phyloP scores from a whole-genome alignment of 2,329 filamentous ascomycete species.

The Talaromyces sp. region DNA sequence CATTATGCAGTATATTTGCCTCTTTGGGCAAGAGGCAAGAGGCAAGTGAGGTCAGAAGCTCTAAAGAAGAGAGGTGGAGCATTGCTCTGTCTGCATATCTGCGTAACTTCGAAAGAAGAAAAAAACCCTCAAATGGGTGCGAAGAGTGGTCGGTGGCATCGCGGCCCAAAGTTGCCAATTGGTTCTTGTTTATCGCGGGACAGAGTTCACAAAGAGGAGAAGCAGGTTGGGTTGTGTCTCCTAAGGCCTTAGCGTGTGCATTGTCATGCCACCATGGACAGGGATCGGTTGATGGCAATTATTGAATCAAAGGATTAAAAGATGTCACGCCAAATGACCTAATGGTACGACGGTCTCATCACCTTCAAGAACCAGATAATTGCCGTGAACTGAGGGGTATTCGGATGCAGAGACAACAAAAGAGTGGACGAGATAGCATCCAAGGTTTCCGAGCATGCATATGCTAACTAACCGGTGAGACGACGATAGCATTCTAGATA shows the following conservation, averaged over 20 bases:
- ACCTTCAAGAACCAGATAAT: slow-evolving; percentile 1
- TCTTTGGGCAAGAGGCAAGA: slow-evolving; percentile 8
- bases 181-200: neutral
- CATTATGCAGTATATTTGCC: slow-evolving; percentile 11
- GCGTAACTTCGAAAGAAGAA: neutral
- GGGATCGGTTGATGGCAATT: slow-evolving; percentile 10
- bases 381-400: slow-evolving; percentile 34
- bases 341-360: slow-evolving; percentile 11
- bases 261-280: slow-evolving; percentile 5
- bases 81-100: slow-evolving; percentile 2
- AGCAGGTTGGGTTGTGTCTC: neutral
- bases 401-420: slow-evolving; percentile 27
- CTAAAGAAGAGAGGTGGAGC: neutral
- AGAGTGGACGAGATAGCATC: slow-evolving; percentile 34
- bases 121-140: neutral
- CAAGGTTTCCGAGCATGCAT: slow-evolving; percentile 30
- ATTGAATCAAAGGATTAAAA: slow-evolving; percentile 1
- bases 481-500: slow-evolving; percentile 28
- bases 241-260: slow-evolving; percentile 9
- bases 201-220: slow-evolving; percentile 7
- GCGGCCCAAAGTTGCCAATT: slow-evolving; percentile 5
- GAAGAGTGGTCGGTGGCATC: neutral
- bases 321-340: slow-evolving; percentile 1
- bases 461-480: slow-evolving; percentile 32
- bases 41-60: slow-evolving; percentile 1